These are phyloP conservation scores for Arachis stenosperma DNA, from an alignment of 306 rosid species.

Conservation along the genomic window DNA sequence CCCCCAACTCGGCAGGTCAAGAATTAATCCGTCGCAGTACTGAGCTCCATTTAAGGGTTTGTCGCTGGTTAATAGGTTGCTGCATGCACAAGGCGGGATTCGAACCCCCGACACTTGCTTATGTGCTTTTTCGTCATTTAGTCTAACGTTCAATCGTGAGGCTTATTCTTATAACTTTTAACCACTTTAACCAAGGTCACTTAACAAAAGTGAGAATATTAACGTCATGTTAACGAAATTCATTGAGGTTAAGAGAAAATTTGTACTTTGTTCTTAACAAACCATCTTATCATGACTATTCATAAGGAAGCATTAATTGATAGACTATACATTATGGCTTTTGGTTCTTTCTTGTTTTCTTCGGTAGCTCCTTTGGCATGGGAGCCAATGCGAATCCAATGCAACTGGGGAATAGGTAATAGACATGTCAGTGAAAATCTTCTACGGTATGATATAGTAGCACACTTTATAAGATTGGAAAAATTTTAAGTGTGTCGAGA, in stretches of 20 bases:
- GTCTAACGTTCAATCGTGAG: background rate
- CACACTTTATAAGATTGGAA: too few relatives aligned
- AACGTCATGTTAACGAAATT: background rate
- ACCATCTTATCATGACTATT: background rate
- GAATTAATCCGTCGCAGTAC: too few relatives aligned
- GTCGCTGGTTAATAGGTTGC: too few relatives aligned
- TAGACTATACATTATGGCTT: background rate
- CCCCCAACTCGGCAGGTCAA: too few relatives aligned
- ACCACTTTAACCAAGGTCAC: background rate
- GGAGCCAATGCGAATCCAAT: slow-evolving; percentile 6
- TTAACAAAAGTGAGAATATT: background rate
- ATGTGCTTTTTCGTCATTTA: background rate
- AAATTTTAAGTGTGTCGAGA: too few relatives aligned
- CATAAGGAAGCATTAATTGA: background rate
- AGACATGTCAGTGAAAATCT: too few relatives aligned
- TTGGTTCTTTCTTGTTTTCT: background rate
- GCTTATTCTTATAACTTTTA: background rate
- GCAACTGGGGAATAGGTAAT: background rate
- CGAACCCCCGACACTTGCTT: too few relatives aligned
- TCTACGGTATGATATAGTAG: too few relatives aligned
- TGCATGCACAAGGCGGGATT: too few relatives aligned
- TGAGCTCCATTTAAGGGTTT: too few relatives aligned
- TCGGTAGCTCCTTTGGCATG: background rate
- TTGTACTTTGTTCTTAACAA: background rate
- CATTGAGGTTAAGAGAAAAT: background rate